phyloP scores from a whole-genome alignment of 371 early-diverging fungal genomes.

The Rhizomucor miehei region DNA sequence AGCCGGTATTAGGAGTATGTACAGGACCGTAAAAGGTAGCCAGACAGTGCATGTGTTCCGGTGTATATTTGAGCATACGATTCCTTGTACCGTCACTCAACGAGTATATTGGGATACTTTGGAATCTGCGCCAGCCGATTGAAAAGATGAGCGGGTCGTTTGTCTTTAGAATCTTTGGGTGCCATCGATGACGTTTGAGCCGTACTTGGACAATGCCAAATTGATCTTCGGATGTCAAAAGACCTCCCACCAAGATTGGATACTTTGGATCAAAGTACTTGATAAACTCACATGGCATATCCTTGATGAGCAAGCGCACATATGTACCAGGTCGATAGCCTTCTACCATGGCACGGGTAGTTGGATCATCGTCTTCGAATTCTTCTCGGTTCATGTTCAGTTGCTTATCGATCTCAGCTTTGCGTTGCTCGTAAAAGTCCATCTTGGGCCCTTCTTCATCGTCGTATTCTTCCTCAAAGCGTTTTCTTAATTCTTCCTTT shows the following conservation, averaged over 20 bases:
- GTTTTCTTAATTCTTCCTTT: slow-evolving; percentile 87
- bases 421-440: slow-evolving; percentile 87
- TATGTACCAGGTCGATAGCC: slow-evolving; percentile 92
- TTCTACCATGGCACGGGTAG: slow-evolving; percentile 75
- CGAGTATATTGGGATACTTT: slow-evolving; percentile 94
- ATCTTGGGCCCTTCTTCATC: slow-evolving; percentile 64
- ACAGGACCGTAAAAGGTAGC: slow-evolving; percentile 88
- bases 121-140: slow-evolving; percentile 98
- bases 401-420: slow-evolving; percentile 84
- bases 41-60: slow-evolving; percentile 98
- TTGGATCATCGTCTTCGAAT: slow-evolving; percentile 81
- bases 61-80: slow-evolving; percentile 98
- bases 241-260: slow-evolving; percentile 90
- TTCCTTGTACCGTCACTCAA: slow-evolving; percentile 92
- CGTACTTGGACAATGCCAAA: slow-evolving; percentile 94
- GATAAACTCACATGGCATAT: slow-evolving; percentile 93
- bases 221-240: slow-evolving; percentile 82
- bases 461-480: slow-evolving; percentile 91
- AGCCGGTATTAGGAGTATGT: slow-evolving; percentile 94
- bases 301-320: slow-evolving; percentile 84
- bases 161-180: slow-evolving; percentile 93
- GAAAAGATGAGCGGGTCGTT: slow-evolving; percentile 98
- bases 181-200: slow-evolving; percentile 98
- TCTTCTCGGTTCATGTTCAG: slow-evolving; percentile 76
- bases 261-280: slow-evolving; percentile 84